Conservation (phyloP, 1,139 yeast genomes). For the Yamadazyma dushanensis region DNA sequence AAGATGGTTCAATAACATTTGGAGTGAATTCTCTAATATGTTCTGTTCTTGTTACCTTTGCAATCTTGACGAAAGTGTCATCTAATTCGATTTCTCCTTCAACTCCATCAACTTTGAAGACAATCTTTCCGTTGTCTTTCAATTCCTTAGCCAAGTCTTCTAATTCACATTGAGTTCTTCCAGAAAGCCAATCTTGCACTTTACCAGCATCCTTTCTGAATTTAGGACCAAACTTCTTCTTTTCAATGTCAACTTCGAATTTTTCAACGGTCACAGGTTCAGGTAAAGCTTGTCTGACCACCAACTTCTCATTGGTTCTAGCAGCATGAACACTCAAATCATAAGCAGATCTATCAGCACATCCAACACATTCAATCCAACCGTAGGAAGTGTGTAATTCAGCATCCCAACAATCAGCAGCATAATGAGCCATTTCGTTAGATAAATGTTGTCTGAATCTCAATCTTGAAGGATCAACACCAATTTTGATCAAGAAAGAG, state of each 20-base stretch:
- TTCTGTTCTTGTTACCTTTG: conserved; percentile 76
- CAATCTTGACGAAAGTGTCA: conserved; percentile 68
- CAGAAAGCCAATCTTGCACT: conserved; percentile 76
- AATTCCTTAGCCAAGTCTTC: conserved; percentile 76
- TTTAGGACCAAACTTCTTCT: conserved; percentile 96
- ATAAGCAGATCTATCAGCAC: conserved; percentile 99
- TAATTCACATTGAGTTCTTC: conserved; percentile 83
- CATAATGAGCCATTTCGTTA: conserved; percentile 99
- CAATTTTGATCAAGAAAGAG: conserved; percentile 80
- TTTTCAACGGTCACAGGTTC: conserved; percentile 82
- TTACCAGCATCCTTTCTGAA: conserved; percentile 96
- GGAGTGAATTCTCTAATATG: conserved; percentile 96
- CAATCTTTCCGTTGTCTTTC: conserved; percentile 60
- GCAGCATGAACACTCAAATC: conserved; percentile 95
- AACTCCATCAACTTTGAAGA: conserved; percentile 59
- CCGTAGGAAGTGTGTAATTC: conserved; percentile 95
- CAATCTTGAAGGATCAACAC: conserved; percentile 79
- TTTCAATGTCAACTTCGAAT: conserved; percentile 81
- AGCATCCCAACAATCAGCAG: conserved; percentile 99
- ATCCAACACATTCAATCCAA: conserved; percentile 99
- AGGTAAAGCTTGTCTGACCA: conserved; percentile 86
- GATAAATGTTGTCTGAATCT: conserved; percentile 99
- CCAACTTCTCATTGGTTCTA: conserved; percentile 90
- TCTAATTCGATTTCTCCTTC: conserved; percentile 70
- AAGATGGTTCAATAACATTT: conserved; percentile 97